These are phyloP conservation scores for Coprinellus micaceus DNA, from an alignment of 768 basidiomycete species.

Conservation along the genomic window DNA sequence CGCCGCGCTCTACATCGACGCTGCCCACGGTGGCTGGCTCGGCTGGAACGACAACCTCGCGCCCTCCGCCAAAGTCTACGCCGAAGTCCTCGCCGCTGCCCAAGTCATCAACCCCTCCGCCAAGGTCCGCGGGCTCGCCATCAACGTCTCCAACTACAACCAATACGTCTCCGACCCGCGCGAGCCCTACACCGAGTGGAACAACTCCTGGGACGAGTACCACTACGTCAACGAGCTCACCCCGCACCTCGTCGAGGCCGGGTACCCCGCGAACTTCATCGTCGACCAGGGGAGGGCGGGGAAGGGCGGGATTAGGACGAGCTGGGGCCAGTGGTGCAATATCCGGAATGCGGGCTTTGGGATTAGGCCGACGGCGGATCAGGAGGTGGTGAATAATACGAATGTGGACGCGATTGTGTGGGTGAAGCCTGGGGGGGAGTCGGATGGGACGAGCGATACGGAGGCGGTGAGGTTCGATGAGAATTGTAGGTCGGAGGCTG, in stretches of 20 bases:
- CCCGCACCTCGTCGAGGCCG: conserved; percentile 26
- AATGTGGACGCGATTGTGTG: conserved; percentile 38
- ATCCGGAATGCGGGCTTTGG: conserved; percentile 25
- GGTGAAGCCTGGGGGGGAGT: conserved; percentile 41
- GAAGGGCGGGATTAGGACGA: conserved; percentile 19
- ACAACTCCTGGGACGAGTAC: conserved; percentile 28
- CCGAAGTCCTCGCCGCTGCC: conserved; percentile 25
- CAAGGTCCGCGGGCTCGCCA: conserved; percentile 29
- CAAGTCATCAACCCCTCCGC: conserved; percentile 22
- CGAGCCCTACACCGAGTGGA: conserved; percentile 22
- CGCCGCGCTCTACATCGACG: conserved; percentile 19
- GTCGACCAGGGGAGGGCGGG: conserved; percentile 34
- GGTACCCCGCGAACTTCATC: conserved; percentile 33
- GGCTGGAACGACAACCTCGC: conserved; percentile 30
- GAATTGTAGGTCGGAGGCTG: conserved; percentile 20
- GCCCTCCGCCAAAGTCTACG: conserved; percentile 27
- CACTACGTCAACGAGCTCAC: conserved; percentile 28
- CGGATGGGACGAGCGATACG: conserved; percentile 34
- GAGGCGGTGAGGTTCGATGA: conserved; percentile 29
- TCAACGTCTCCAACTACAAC: conserved; percentile 34
- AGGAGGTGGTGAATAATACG: conserved; percentile 19
- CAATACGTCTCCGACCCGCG: conserved; percentile 22
- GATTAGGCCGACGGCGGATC: conserved; percentile 25
- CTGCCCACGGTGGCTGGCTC: conserved; percentile 33
- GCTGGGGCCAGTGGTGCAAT: conserved; percentile 31